Evolutionary conservation across 768 basidiomycete genomes (phyloP).

Genomic region (Cantharellus anzutake): DNA sequence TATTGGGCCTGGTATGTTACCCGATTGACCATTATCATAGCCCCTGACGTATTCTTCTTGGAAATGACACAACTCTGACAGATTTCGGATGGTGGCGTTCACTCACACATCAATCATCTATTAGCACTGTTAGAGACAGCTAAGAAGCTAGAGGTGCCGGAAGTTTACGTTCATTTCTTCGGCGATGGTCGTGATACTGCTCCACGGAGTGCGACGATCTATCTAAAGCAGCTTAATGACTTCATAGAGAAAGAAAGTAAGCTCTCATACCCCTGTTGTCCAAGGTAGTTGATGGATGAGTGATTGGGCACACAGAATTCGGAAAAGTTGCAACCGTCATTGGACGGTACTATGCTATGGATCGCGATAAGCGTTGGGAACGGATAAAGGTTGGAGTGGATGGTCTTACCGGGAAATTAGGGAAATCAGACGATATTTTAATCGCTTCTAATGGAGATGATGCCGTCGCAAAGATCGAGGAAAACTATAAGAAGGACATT

Average conservation of each 20-base stretch:
- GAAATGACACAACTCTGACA: slow-evolving; percentile 16
- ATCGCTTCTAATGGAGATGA: slow-evolving; percentile 26
- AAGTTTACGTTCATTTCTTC: slow-evolving; percentile 85
- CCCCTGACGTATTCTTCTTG: not conserved
- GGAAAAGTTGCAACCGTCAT: slow-evolving; percentile 73
- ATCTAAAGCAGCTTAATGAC: slow-evolving; percentile 54
- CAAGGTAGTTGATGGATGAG: not conserved
- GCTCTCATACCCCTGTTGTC: not conserved
- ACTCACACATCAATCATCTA: slow-evolving; percentile 83
- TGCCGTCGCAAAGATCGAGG: slow-evolving; percentile 46
- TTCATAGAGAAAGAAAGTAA: slow-evolving; percentile 53
- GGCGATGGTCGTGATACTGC: slow-evolving; percentile 93
- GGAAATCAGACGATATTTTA: slow-evolving; percentile 17
- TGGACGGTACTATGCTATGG: slow-evolving; percentile 93
- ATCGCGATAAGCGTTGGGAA: slow-evolving; percentile 94
- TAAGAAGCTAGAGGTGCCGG: slow-evolving; percentile 64
- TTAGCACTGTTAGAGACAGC: slow-evolving; percentile 82
- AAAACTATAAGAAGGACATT: slow-evolving; percentile 63
- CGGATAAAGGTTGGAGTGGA: slow-evolving; percentile 77
- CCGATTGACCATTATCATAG: not conserved
- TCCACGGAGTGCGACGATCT: slow-evolving; percentile 60
- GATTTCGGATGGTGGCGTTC: slow-evolving; percentile 94
- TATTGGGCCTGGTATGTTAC: slow-evolving; percentile 59
- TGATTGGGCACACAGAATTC: slow-evolving; percentile 16
- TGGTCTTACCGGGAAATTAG: slow-evolving; percentile 32